Evolutionary conservation across 148 eudicot genomes (phyloP).

Genomic region (Rhododendron williamsianum): DNA sequence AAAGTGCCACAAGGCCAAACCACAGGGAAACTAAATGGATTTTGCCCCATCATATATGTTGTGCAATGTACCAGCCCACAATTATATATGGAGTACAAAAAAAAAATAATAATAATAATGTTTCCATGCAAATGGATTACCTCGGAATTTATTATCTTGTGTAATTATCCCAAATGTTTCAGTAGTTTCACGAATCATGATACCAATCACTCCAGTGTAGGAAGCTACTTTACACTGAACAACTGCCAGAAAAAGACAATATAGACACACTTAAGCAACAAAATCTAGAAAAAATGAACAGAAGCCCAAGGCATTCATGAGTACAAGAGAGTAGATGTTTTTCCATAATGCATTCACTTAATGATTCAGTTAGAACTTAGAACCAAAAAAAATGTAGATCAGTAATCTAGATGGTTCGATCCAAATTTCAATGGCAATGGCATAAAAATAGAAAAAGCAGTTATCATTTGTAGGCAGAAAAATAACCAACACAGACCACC

Average conservation of each 20-base stretch:
- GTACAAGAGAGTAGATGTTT: neutral
- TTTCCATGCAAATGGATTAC: slow-evolving; percentile 17
- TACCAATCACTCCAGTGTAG: slow-evolving; percentile 50
- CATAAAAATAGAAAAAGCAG: neutral
- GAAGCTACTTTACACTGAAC: slow-evolving; percentile 47
- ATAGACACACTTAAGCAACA: neutral
- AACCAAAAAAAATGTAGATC: no score
- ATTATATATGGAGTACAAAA: neutral
- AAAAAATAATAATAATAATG: neutral
- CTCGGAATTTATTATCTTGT: slow-evolving; percentile 54
- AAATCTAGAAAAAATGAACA: neutral
- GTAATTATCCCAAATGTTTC: slow-evolving; percentile 82
- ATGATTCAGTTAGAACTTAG: neutral
- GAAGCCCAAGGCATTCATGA: neutral
- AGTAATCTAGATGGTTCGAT: neutral
- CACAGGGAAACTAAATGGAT: neutral
- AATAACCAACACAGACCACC: neutral
- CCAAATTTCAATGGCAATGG: neutral
- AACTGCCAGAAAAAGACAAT: slow-evolving; percentile 36
- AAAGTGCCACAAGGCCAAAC: neutral
- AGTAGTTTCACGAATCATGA: slow-evolving; percentile 79
- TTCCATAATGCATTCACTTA: neutral
- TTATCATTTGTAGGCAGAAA: neutral
- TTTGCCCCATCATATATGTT: neutral
- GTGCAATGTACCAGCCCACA: neutral